Percentiles rank a stretch among this genome's conserved stretches.
Conservation (phyloP, 352 stramenopile genomes). For the Thalassiosira ordinaria region DNA sequence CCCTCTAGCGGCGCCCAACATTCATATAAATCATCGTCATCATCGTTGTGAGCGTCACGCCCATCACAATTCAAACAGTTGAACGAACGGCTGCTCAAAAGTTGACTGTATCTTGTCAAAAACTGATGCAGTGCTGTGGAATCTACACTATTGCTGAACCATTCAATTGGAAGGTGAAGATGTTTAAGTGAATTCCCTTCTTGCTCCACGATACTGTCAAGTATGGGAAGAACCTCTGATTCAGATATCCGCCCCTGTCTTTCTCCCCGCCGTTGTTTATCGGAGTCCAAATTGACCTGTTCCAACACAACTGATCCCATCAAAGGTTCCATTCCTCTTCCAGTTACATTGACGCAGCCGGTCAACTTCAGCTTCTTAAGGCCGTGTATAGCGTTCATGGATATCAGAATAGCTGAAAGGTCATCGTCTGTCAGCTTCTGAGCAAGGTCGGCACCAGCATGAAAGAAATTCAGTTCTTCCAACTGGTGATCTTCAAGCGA, state of each 20-base stretch:
- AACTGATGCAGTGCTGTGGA: background rate
- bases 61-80: background rate
- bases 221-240: background rate
- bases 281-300: background rate
- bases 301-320: background rate
- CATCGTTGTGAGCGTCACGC: background rate
- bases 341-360: background rate
- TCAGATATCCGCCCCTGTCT: background rate
- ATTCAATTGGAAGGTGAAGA: background rate
- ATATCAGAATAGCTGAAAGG: background rate
- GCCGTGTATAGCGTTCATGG: background rate
- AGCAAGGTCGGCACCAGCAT: background rate
- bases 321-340: background rate
- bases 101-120: background rate
- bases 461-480: background rate
- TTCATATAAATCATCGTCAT: background rate
- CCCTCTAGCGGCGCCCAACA: background rate
- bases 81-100: background rate
- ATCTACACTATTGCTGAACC: background rate
- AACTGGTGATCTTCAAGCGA: no score
- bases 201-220: background rate
- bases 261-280: background rate
- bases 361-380: slow-evolving; percentile 8
- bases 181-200: background rate
- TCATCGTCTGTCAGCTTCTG: background rate